phyloP scores from a whole-genome alignment of 352 stramenopile genomes.

The Pseudoperonospora humuli region DNA sequence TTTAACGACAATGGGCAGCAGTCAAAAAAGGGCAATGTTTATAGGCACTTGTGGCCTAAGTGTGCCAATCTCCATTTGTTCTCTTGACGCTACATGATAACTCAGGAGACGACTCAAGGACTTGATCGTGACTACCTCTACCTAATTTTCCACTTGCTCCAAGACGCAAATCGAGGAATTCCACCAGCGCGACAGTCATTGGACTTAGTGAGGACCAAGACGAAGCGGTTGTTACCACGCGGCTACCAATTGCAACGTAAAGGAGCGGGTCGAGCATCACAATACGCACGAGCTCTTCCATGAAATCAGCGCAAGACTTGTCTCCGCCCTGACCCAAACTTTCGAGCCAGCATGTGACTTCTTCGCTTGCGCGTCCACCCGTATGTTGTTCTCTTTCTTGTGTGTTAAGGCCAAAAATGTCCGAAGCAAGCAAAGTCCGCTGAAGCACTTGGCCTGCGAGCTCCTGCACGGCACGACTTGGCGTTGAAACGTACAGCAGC shows the following conservation, averaged over 20 bases:
- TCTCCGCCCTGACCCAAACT: conserved; percentile 33
- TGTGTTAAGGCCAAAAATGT: conserved; percentile 42
- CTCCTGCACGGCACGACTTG: conserved; percentile 28
- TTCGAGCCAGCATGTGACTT: conserved; percentile 63
- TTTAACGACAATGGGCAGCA: too few relatives aligned
- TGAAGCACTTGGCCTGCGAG: conserved; percentile 44
- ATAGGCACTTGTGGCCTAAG: too few relatives aligned
- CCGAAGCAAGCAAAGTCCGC: conserved; percentile 43
- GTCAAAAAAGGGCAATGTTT: too few relatives aligned
- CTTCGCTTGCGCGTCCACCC: conserved; percentile 29
- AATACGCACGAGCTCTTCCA: conserved; percentile 33
- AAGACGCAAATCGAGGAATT: conserved; percentile 28
- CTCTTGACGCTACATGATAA: too few relatives aligned
- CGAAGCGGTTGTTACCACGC: conserved; percentile 7
- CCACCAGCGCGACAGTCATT: conserved; percentile 39
- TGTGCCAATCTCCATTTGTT: too few relatives aligned
- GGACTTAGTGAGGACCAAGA: conserved; percentile 29
- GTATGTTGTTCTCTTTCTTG: neutral
- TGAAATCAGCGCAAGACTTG: conserved; percentile 32
- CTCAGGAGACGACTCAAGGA: too few relatives aligned
- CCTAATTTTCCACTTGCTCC: neutral
- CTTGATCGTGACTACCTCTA: too few relatives aligned
- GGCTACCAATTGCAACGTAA: conserved; percentile 29
- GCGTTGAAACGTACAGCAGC: conserved; percentile 37
- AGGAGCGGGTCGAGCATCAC: conserved; percentile 43